Evolutionary conservation across 495 filamentous ascomycete species (phyloP).

Genomic region (Xylaria intraflava): DNA sequence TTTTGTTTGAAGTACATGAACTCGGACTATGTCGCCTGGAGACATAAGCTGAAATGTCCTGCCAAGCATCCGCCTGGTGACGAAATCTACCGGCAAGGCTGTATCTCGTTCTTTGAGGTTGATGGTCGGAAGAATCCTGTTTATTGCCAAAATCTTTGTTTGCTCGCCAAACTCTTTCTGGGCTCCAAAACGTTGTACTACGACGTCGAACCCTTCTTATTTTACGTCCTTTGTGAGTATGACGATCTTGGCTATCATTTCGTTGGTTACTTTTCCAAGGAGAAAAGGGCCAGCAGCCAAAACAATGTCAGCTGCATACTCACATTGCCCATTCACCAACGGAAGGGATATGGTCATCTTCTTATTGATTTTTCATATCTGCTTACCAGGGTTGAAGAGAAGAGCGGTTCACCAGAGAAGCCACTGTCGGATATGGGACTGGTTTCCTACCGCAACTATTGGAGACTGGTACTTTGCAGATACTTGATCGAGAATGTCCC

Average conservation of each 20-base stretch:
- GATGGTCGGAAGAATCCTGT: constrained; percentile 95
- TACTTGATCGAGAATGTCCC: constrained; percentile 54
- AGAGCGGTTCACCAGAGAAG: constrained; percentile 95
- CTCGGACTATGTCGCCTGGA: constrained; percentile 94
- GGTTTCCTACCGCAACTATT: constrained; percentile 95
- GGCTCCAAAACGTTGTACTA: constrained; percentile 98
- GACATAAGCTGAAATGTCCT: constrained; percentile 95
- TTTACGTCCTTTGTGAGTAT: constrained; percentile 96
- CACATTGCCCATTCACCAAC: constrained; percentile 90
- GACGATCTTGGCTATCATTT: constrained; percentile 94
- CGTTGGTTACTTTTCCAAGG: constrained; percentile 98
- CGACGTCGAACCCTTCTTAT: constrained; percentile 95
- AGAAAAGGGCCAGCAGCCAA: constrained; percentile 88
- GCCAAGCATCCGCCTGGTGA: constrained; percentile 95
- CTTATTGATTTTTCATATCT: constrained; percentile 98
- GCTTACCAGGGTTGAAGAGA: constrained; percentile 83
- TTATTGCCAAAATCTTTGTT: constrained; percentile 95
- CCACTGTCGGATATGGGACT: constrained; percentile 96
- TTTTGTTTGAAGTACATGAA: constrained; percentile 99
- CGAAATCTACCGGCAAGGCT: constrained; percentile 93
- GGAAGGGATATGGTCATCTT: constrained; percentile 93
- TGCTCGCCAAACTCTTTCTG: constrained; percentile 91
- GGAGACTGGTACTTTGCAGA: constrained; percentile 75
- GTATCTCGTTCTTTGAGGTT: constrained; percentile 92
- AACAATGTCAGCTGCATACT: constrained; percentile 98